Evolutionary conservation across 495 filamentous ascomycete genomes (phyloP), one percentile per base, ranked within the genome.

Genomic region (Penicillium paxilli): DNA sequence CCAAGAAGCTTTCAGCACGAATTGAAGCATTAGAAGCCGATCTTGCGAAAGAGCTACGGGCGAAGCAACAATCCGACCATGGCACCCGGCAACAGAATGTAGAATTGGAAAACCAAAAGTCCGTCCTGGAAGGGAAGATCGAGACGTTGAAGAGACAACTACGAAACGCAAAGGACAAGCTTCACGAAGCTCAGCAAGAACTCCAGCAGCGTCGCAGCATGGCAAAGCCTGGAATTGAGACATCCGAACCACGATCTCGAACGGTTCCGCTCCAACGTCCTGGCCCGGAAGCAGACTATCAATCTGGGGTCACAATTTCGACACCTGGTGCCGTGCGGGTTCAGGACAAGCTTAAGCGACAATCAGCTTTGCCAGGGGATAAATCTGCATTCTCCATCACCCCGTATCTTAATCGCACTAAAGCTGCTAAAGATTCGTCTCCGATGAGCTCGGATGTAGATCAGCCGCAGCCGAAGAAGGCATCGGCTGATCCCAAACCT

Each of bases 341-440:
- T 55, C 78, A 80, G 60, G 86, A 84, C 51, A 77, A 77, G 53
- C 73, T 67, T 19, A 74, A 73, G 40, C 71, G 73, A 42, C 73
- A 78, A 22, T 76, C 81, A 14, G 82, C 82, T 0, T 61, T 86
- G 33, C 71, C 85, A 28, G 91, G 88, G 21, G 91, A 95, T 57
- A 96, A 96, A 67, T 96, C 91, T 1, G 83, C 79, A 17, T 97
- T 97, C 65, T 94, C 91, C 10, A 92, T 97, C 56, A 97, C 92
- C 1, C 92, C 92, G 1, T 95, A 92, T 69, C 73, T 97, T 24
- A 95, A 93, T 73, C 86, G 89, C 47, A 89, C 87, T 6, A 75
- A 80, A 37, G 71, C 77, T n/a, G 67, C 72, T 8, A 69, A 71
- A 33, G 78, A 79, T 32, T 75, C n/a, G n/a, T n/a, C 75, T 40